Evolutionary conservation across 768 basidiomycete genomes (phyloP).

Genomic region (Floccularia luteovirens): DNA sequence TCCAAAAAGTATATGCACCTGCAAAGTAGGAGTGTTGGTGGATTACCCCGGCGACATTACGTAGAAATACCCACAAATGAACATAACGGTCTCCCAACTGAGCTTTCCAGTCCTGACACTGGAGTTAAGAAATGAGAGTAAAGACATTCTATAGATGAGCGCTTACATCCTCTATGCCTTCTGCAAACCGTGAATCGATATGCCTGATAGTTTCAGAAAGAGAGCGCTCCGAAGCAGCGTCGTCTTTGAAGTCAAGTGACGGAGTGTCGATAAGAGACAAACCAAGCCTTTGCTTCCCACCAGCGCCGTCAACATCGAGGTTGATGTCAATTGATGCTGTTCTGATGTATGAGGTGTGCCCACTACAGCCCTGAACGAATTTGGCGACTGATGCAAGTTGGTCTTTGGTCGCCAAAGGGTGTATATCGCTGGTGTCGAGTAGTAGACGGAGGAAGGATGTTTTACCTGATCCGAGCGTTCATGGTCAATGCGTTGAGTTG

Average conservation of each 20-base stretch:
- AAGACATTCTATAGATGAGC: too few species aligned
- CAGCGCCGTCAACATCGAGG: slow-evolving; percentile 43
- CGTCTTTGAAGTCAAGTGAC: slow-evolving; percentile 68
- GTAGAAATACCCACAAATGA: slow-evolving; percentile 54
- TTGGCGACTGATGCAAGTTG: slow-evolving; percentile 77
- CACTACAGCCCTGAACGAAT: slow-evolving; percentile 70
- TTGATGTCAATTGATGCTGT: slow-evolving; percentile 67
- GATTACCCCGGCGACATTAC: slow-evolving; percentile 9
- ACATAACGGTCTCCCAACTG: slow-evolving; percentile 70
- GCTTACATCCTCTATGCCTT: slow-evolving; percentile 75
- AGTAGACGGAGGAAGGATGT: slow-evolving; percentile 82
- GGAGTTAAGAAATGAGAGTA: slow-evolving; percentile 10
- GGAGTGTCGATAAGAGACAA: slow-evolving; percentile 81
- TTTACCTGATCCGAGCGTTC: slow-evolving; percentile 56
- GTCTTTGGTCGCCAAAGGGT: slow-evolving; percentile 54
- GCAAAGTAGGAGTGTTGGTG: slow-evolving; percentile 9
- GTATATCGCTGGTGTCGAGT: slow-evolving; percentile 71
- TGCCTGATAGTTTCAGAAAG: slow-evolving; percentile 63
- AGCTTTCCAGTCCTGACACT: slow-evolving; percentile 59
- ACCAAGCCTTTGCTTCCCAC: slow-evolving; percentile 39
- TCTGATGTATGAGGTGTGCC: slow-evolving; percentile 68
- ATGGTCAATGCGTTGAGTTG: slow-evolving; percentile 12
- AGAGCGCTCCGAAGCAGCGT: slow-evolving; percentile 52
- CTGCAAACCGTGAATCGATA: slow-evolving; percentile 65
- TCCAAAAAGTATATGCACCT: slow-evolving; percentile 87